A percentile compares a stretch with the other conserved stretches of the same genome.
Evolutionary conservation across 1,284 basidiomycete species (phyloP).

Genomic region (Xerocomus nothofagi): DNA sequence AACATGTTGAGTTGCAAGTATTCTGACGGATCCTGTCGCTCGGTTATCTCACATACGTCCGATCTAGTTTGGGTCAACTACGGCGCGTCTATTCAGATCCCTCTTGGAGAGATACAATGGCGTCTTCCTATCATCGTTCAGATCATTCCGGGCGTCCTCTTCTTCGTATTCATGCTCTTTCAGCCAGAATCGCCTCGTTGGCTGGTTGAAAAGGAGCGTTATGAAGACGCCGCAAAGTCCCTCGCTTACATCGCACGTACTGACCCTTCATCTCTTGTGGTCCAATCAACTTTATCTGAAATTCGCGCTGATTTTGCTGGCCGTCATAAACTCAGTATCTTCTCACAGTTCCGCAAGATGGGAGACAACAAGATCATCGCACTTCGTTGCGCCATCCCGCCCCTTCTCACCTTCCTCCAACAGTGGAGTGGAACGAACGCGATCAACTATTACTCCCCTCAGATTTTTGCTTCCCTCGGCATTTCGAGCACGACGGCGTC

Average conservation of each 20-base stretch:
- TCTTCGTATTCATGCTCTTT: slow-evolving; percentile 47
- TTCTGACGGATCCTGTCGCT: background rate
- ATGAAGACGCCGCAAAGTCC: slow-evolving; percentile 50
- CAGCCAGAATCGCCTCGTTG: slow-evolving; percentile 63
- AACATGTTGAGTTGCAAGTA: slow-evolving; percentile 51
- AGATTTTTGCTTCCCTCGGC: slow-evolving; percentile 54
- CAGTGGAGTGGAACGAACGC: slow-evolving; percentile 64
- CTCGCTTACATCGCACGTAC: slow-evolving; percentile 50
- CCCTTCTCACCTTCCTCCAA: slow-evolving; percentile 55
- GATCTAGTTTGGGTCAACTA: slow-evolving; percentile 51
- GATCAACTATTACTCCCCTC: slow-evolving; percentile 55
- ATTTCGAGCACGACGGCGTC: slow-evolving; percentile 50
- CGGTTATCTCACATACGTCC: slow-evolving; percentile 7
- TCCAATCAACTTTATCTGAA: slow-evolving; percentile 50
- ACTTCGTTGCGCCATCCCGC: slow-evolving; percentile 52
- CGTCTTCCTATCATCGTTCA: slow-evolving; percentile 55
- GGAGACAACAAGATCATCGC: slow-evolving; percentile 44
- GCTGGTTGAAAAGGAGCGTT: slow-evolving; percentile 55
- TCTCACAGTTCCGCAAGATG: slow-evolving; percentile 44
- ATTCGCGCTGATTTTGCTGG: slow-evolving; percentile 52
- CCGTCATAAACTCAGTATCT: slow-evolving; percentile 39
- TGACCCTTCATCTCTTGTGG: slow-evolving; percentile 40
- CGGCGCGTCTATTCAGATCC: slow-evolving; percentile 38
- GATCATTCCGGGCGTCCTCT: slow-evolving; percentile 51
- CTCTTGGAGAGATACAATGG: slow-evolving; percentile 48